These are phyloP conservation scores for Pythium pyrilobum DNA, from an alignment of 352 stramenopile genomes.

Conservation along the genomic window DNA sequence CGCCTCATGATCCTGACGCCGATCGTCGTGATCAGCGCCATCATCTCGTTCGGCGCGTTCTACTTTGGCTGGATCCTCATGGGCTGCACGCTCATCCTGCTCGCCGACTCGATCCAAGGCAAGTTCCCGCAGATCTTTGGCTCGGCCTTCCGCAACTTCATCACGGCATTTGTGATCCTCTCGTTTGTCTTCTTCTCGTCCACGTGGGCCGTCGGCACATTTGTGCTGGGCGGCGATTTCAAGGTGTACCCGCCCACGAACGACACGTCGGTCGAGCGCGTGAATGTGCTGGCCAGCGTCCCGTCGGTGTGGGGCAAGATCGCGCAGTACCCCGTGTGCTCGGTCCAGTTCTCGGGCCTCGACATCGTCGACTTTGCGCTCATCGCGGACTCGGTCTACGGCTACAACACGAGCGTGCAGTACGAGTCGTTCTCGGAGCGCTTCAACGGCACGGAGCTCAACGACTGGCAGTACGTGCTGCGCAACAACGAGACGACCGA, in stretches of 20 bases:
- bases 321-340: constrained; percentile 77
- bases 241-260: constrained; percentile 60
- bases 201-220: constrained; percentile 82
- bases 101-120: constrained; percentile 74
- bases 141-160: constrained; percentile 82
- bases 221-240: constrained; percentile 82
- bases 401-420: constrained; percentile 73
- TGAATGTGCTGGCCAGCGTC: constrained; percentile 43
- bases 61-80: constrained; percentile 80
- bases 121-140: constrained; percentile 85
- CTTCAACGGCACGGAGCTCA: constrained; percentile 73
- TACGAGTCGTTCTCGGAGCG: constrained; percentile 68
- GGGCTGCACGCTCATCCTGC: constrained; percentile 73
- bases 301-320: constrained; percentile 49
- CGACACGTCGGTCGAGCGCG: not conserved
- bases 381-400: constrained; percentile 78
- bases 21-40: constrained; percentile 66
- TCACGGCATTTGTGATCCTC: constrained; percentile 77
- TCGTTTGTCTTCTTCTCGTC: constrained; percentile 88
- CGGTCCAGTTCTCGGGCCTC: constrained; percentile 49
- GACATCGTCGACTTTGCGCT: constrained; percentile 86
- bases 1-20: constrained; percentile 61
- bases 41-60: constrained; percentile 79
- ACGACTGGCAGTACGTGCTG: constrained; percentile 69
- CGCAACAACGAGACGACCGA: constrained; percentile 58